Percentiles rank a stretch among this genome's conserved stretches.
These are phyloP conservation scores for Diospyros kaki DNA, from an alignment of 148 eudicot species.

Conservation along the genomic window DNA sequence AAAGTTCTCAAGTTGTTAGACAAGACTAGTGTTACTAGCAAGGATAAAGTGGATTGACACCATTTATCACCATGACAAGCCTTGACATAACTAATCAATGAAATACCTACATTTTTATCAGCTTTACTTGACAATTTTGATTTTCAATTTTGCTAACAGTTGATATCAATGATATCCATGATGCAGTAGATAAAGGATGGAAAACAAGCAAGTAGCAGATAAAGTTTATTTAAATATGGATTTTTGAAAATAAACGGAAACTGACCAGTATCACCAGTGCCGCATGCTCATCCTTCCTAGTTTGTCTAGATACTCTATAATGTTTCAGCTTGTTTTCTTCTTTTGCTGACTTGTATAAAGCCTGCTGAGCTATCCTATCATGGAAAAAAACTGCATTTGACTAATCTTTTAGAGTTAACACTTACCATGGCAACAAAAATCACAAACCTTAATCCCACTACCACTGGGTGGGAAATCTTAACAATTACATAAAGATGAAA, in stretches of 20 bases:
- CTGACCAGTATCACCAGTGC: slow-evolving; percentile 68
- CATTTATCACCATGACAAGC: not conserved
- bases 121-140: not conserved
- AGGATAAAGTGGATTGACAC: not conserved
- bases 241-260: slow-evolving; percentile 1
- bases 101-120: not conserved
- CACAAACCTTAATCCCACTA: no score
- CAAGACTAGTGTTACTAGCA: not conserved
- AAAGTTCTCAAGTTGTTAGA: not conserved
- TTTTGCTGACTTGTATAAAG: slow-evolving; percentile 32
- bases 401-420: slow-evolving; percentile 1
- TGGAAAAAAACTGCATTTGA: slow-evolving; percentile 10
- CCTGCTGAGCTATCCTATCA: slow-evolving; percentile 52
- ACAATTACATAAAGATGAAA: not conserved
- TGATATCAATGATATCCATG: not conserved
- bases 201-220: not conserved
- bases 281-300: slow-evolving; percentile 35
- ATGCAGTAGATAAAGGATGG: not conserved
- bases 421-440: not conserved
- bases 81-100: not conserved
- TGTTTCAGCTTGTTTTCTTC: slow-evolving; percentile 29
- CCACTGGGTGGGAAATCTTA: no score
- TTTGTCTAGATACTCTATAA: slow-evolving; percentile 18
- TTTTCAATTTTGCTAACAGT: not conserved
- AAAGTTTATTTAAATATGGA: not conserved